phyloP scores from a whole-genome alignment of 1,139 yeast species.

The Spathaspora sp. region DNA sequence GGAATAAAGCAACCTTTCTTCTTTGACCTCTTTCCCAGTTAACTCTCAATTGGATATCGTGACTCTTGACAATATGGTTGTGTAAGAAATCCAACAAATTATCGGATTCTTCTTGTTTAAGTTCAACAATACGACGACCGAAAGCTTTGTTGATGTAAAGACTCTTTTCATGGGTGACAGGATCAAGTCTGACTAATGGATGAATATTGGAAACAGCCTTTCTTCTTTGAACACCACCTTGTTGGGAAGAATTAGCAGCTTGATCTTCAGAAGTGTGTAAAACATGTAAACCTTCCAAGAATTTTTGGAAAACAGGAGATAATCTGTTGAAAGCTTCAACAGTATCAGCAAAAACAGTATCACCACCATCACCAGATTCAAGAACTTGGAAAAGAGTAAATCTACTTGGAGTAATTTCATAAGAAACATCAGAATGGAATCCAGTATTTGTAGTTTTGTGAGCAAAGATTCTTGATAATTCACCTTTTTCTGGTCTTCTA shows the following conservation, averaged over 20 bases:
- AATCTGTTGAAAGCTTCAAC: slow-evolving; percentile 33
- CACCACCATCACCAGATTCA: slow-evolving; percentile 36
- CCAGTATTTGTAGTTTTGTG: slow-evolving; percentile 16
- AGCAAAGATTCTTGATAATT: slow-evolving; percentile 21
- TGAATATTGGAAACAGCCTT: slow-evolving; percentile 46
- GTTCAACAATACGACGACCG: slow-evolving; percentile 55
- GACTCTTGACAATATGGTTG: slow-evolving; percentile 44
- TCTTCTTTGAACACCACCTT: slow-evolving; percentile 45
- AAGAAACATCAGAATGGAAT: slow-evolving; percentile 35
- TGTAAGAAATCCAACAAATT: slow-evolving; percentile 50
- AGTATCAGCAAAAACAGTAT: slow-evolving; percentile 32
- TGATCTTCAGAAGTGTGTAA: slow-evolving; percentile 67
- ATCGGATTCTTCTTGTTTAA: slow-evolving; percentile 56
- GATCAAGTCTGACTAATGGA: slow-evolving; percentile 58
- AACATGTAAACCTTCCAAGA: slow-evolving; percentile 41
- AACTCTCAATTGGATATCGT: slow-evolving; percentile 57
- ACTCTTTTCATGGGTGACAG: slow-evolving; percentile 53
- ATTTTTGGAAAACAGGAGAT: slow-evolving; percentile 27
- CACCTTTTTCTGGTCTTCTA: slow-evolving; percentile 27
- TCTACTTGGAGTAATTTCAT: slow-evolving; percentile 31
- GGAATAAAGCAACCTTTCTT: slow-evolving; percentile 55
- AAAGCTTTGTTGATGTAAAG: slow-evolving; percentile 55
- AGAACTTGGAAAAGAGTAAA: slow-evolving; percentile 32
- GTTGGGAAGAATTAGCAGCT: slow-evolving; percentile 46
- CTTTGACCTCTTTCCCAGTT: slow-evolving; percentile 47